Base-by-base conservation (phyloP, 192 early-diverging fungal genomes). In the Linderina pennispora region DNA sequence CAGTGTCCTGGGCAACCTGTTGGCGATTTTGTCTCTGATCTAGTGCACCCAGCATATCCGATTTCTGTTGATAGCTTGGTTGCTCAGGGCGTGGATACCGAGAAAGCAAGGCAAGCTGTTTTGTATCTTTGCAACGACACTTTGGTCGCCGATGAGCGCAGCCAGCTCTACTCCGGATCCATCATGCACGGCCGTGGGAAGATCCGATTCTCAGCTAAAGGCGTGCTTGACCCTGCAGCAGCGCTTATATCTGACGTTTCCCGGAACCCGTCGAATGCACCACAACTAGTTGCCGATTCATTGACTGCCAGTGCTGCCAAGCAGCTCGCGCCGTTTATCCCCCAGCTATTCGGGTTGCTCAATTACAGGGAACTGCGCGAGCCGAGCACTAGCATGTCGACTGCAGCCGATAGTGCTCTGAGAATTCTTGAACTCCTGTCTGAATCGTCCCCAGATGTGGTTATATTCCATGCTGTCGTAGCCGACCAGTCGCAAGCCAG, bases 261-360 rank as follows among this genome's bases (percentile, higher is more conserved):
- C 1, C 41, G 45, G 2, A 20, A 14, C 4, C 49, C 58, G 2
- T 13, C 24, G 11, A 7, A 32, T 2, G 35, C 54, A 1, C 58
- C 65, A 13, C 21, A 13, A 18, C 24, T 69, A 17, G 14, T 23
- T 2, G 28, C 53, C 0, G 31, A 36, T 3, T n/a, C 19, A n/a
- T 39, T 69, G 1, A 57, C 28, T n/a, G 19, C 36, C 3, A 45
- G 36, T n/a, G 65, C 65, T 0, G 46, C 57, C 15, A 11, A 17
- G 5, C 58, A 53, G 35, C 48, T 69, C 9, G 58, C 65, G 4
- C 48, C 36, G 1, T 69, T 44, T 32, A 53, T 69, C 10, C 58
- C 65, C 10, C 65, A 69, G 38, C 42, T 69, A 5, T 23, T 69
- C 20, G 58, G 54, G 17, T 49, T 69, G 65, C 45, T 69, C 17